These are phyloP conservation scores for Aureobasidium pullulans DNA, from an alignment of 2,329 filamentous ascomycete genomes.

Conservation along the genomic window DNA sequence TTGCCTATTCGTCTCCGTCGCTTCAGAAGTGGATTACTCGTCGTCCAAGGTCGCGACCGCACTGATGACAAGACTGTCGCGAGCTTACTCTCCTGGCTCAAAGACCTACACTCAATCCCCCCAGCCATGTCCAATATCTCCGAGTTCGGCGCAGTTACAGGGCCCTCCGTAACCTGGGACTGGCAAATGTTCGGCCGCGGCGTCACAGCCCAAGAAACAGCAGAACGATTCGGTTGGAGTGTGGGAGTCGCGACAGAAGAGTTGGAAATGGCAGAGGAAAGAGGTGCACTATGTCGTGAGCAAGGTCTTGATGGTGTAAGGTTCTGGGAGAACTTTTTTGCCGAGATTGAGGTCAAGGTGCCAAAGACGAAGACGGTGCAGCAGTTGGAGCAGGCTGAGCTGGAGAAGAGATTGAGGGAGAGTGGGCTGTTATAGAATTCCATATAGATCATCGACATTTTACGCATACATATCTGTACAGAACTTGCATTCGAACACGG, in stretches of 20 bases:
- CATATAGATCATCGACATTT: neutral
- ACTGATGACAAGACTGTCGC: slow-evolving; percentile 86
- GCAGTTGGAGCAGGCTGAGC: slow-evolving; percentile 6
- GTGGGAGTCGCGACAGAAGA: slow-evolving; percentile 93
- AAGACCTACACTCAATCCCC: slow-evolving; percentile 51
- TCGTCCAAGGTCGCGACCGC: slow-evolving; percentile 80
- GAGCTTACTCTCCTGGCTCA: slow-evolving; percentile 70
- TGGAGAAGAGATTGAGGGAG: slow-evolving; percentile 7
- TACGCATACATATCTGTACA: too few relatives aligned
- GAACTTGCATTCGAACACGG: neutral
- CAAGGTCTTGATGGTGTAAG: slow-evolving; percentile 83
- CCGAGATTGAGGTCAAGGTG: slow-evolving; percentile 4
- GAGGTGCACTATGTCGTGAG: slow-evolving; percentile 78
- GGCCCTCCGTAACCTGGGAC: slow-evolving; percentile 52
- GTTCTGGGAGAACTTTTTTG: slow-evolving; percentile 74
- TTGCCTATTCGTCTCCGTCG: slow-evolving; percentile 78
- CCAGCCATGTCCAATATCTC: slow-evolving; percentile 43
- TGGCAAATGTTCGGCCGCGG: slow-evolving; percentile 72
- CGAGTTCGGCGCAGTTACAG: slow-evolving; percentile 13
- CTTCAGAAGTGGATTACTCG: slow-evolving; percentile 90
- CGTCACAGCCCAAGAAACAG: slow-evolving; percentile 81
- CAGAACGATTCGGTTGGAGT: slow-evolving; percentile 91
- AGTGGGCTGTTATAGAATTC: slow-evolving; percentile 2
- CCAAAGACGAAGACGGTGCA: neutral
- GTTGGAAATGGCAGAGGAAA: slow-evolving; percentile 93